Evolutionary conservation across 208 protist species (phyloP).

Genomic region (Leishmania major): DNA sequence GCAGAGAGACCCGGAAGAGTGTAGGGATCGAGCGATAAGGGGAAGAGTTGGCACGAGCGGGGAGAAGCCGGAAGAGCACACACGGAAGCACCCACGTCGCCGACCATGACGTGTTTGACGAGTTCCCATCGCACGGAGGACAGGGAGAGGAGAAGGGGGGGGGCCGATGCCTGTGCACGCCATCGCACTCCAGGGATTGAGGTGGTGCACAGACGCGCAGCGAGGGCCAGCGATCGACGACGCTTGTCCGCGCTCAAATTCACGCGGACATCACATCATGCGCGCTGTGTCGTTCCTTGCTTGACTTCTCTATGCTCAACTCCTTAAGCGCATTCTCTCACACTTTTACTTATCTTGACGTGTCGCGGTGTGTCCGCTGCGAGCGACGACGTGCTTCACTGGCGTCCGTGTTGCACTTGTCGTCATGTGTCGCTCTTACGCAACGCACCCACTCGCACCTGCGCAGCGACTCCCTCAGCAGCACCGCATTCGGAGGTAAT

Average conservation of each 20-base stretch:
- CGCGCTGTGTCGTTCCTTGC: neutral
- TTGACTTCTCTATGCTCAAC: neutral
- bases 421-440: neutral
- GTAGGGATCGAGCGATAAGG: neutral
- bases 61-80: neutral
- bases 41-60: neutral
- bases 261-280: neutral
- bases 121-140: neutral
- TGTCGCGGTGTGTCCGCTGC: neutral
- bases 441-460: neutral
- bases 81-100: neutral
- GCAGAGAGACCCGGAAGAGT: neutral
- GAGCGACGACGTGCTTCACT: neutral
- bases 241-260: neutral
- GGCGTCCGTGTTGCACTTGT: neutral
- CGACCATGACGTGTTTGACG: neutral
- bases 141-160: neutral
- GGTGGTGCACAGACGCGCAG: neutral
- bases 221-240: neutral
- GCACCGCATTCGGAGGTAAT: neutral
- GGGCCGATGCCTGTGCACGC: neutral
- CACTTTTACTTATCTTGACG: neutral
- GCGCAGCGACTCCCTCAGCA: neutral
- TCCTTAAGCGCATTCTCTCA: neutral
- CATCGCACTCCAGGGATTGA: neutral